Base-by-base conservation (phyloP, 2,329 filamentous ascomycete genomes). In the Fulvia fulva region DNA sequence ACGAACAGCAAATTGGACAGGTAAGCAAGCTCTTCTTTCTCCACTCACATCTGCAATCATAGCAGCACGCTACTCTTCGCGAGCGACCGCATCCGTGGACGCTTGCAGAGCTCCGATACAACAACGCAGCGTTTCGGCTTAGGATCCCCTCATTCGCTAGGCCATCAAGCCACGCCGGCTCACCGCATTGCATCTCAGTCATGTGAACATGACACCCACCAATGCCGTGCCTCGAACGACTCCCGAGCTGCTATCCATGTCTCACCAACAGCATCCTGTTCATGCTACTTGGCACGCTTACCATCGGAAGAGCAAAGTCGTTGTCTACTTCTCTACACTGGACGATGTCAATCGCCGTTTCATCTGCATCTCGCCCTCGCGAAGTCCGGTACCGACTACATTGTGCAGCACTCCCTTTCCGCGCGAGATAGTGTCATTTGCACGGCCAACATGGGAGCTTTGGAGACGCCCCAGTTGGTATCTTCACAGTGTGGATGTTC, bases 1-100 rank as follows among this genome's bases (percentile, higher is more conserved):
- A 84, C 88, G 26, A 83, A 95, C 74, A 87, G 91, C 63, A 81
- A 86, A 73, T 78, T 97, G 75, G 93, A 97, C 80, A 95, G 91
- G 93, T 97, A 86, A 87, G 90, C 82, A 67, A 37, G 43, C 64
- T 59, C 51, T 60, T 60, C 56, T 63, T 70, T 67, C 70, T 64
- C 58, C 62, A 60, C 65, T 55, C 51, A 26, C 60, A 53, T 55
- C 53, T 44, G 56, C 53, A 56, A 55, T 57, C 23, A 44, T 26
- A 50, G 46, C 56, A 41, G 37, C 47, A 54, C 28, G 23, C 47
- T 32, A 37, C 45, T 37, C 45, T 21, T 26, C 23, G 23, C 46
- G 46, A 55, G 51, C 34, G 44, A n/a, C 26, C 50, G 28, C 34
- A 30, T 54, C 51, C 19, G 41, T 26, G 3, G 21, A 34, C 30